These are phyloP conservation scores for Trametes sanguinea DNA, from an alignment of 768 basidiomycete genomes.

Conservation along the genomic window DNA sequence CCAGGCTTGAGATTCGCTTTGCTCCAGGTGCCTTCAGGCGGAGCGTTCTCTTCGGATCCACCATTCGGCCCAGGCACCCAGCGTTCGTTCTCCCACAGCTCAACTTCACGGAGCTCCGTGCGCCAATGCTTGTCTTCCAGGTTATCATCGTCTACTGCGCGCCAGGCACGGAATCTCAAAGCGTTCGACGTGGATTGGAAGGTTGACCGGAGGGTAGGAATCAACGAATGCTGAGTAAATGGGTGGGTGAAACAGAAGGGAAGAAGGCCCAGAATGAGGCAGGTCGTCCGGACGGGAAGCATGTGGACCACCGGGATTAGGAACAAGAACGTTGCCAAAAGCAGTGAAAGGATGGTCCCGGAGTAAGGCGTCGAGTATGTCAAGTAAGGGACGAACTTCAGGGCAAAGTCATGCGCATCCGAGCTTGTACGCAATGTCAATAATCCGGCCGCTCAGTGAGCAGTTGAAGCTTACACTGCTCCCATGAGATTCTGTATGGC, in stretches of 20 bases:
- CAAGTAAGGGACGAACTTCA: constrained; percentile 54
- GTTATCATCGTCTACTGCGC: constrained; percentile 61
- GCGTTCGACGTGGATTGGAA: constrained; percentile 20
- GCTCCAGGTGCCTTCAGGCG: constrained; percentile 37
- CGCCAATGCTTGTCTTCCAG: constrained; percentile 67
- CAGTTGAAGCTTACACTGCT: constrained; percentile 51
- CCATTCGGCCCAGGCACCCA: constrained; percentile 34
- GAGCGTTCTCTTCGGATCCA: constrained; percentile 21
- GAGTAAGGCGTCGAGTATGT: constrained; percentile 56
- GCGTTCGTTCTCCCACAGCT: constrained; percentile 82
- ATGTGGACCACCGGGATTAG: constrained; percentile 32
- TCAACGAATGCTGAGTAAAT: constrained; percentile 31
- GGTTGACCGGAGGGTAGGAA: constrained; percentile 35
- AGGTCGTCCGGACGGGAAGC: constrained; percentile 45
- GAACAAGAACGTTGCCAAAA: constrained; percentile 45
- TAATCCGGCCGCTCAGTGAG: neutral
- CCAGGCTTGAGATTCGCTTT: constrained; percentile 38
- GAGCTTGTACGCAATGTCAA: constrained; percentile 43
- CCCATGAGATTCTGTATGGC: constrained; percentile 94
- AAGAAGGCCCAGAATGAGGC: constrained; percentile 51
- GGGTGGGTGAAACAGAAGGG: constrained; percentile 62
- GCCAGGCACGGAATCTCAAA: constrained; percentile 27
- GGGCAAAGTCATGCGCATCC: constrained; percentile 56
- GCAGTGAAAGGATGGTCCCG: constrained; percentile 50
- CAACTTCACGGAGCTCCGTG: constrained; percentile 65